phyloP scores from a whole-genome alignment of 805 yeast species.

The Metschnikowia borealis region DNA sequence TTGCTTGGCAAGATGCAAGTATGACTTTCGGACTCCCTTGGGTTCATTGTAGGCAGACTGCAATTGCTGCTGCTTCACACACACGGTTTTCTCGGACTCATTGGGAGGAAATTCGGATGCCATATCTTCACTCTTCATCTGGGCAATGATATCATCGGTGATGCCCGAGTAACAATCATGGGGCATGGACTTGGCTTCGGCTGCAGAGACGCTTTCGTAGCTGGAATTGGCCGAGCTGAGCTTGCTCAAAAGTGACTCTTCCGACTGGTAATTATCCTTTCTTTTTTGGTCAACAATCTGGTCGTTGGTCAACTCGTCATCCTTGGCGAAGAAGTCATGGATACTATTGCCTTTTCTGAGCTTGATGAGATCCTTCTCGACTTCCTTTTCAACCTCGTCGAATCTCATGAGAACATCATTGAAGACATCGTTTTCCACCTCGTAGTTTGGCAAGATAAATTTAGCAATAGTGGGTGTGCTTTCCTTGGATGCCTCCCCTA shows the following conservation, averaged over 20 bases:
- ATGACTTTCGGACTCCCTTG: conserved; percentile 6
- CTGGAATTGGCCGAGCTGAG: conserved; percentile 3
- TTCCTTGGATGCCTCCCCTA: neutral
- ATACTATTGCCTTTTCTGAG: conserved; percentile 7
- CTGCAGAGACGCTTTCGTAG: neutral
- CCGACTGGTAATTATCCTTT: conserved; percentile 23
- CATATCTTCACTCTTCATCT: neutral
- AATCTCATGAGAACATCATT: conserved; percentile 16
- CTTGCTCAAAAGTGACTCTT: conserved; percentile 14
- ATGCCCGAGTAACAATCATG: neutral
- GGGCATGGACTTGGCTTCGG: neutral
- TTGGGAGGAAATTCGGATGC: conserved; percentile 4
- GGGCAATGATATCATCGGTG: neutral
- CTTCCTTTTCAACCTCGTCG: conserved; percentile 18
- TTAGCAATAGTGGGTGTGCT: neutral
- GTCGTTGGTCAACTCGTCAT: conserved; percentile 39
- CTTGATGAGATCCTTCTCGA: conserved; percentile 13
- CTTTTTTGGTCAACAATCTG: conserved; percentile 39
- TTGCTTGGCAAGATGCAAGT: conserved; percentile 34
- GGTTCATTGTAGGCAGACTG: conserved; percentile 7
- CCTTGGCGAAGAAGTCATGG: conserved; percentile 31
- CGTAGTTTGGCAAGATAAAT: conserved; percentile 14
- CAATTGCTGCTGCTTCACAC: conserved; percentile 3
- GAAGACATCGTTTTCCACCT: conserved; percentile 15
- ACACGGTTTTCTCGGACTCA: conserved; percentile 1